phyloP scores from a whole-genome alignment of 2,329 filamentous ascomycete genomes.

The Clonostachys solani region DNA sequence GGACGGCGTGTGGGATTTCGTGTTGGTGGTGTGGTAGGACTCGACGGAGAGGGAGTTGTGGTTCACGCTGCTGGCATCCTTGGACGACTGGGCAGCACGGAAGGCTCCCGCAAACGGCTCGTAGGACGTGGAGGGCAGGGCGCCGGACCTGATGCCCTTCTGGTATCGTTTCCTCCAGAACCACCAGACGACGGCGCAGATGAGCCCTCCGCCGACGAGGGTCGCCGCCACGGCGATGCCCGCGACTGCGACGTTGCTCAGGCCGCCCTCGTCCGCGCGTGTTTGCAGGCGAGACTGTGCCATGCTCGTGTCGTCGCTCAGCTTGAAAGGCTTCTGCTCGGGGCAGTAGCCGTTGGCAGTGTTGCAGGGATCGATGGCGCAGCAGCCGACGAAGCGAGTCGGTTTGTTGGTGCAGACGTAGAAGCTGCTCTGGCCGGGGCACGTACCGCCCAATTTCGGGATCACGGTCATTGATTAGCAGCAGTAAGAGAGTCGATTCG shows the following conservation, averaged over 20 bases:
- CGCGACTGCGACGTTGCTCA: conserved; percentile 24
- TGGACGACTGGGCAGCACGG: too few species aligned
- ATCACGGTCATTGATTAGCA: too few species aligned
- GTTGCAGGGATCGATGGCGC: conserved; percentile 24
- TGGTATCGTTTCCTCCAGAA: conserved; percentile 2
- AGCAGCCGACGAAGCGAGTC: conserved; percentile 27
- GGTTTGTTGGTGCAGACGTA: conserved; percentile 25
- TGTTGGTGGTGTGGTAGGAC: too few species aligned
- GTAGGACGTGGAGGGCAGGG: not conserved
- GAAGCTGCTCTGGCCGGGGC: conserved; percentile 22
- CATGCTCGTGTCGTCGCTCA: conserved; percentile 2
- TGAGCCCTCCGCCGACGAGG: conserved; percentile 16
- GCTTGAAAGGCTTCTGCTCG: not conserved
- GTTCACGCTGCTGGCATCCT: too few species aligned
- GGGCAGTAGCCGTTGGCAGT: conserved; percentile 3
- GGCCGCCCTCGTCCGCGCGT: conserved; percentile 9
- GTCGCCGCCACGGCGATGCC: conserved; percentile 29
- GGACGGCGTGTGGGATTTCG: too few species aligned
- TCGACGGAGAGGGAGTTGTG: too few species aligned
- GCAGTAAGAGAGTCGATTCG: too few species aligned
- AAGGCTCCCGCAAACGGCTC: not conserved
- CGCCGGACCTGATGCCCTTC: not conserved
- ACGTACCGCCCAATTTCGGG: conserved; percentile 17
- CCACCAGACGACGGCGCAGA: conserved; percentile 19
- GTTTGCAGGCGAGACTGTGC: conserved; percentile 2